Conservation (phyloP, 352 stramenopile species). For the Globisporangium yorkense region DNA sequence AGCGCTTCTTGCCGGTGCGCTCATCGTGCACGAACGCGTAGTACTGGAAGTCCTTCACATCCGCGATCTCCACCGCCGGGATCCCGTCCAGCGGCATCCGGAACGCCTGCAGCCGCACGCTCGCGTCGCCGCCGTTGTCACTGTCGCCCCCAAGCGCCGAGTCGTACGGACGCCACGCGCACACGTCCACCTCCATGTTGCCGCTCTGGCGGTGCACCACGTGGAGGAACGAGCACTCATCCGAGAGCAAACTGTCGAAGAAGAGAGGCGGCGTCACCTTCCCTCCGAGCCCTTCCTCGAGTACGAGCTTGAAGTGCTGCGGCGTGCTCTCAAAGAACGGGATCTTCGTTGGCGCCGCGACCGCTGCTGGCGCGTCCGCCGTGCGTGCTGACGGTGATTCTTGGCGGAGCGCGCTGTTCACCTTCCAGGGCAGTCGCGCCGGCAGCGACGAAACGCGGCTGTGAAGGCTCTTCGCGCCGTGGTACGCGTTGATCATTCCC, state of each 20-base stretch:
- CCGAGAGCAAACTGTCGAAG: constrained; percentile 50
- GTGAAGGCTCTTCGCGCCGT: constrained; percentile 19
- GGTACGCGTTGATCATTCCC: constrained; percentile 34
- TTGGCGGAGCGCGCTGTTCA: background rate
- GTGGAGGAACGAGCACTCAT: constrained; percentile 51
- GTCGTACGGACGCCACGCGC: constrained; percentile 30
- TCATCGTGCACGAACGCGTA: constrained; percentile 29
- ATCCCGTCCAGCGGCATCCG: constrained; percentile 49
- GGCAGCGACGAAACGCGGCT: constrained; percentile 28
- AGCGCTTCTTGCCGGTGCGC: constrained; percentile 21
- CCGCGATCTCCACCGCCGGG: constrained; percentile 32
- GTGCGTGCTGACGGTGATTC: background rate
- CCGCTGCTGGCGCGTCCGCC: background rate
- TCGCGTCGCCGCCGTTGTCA: background rate
- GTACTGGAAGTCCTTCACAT: constrained; percentile 60
- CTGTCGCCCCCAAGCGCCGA: constrained; percentile 6
- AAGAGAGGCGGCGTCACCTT: constrained; percentile 44
- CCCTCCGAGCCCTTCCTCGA: constrained; percentile 34
- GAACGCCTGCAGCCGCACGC: constrained; percentile 52
- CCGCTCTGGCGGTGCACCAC: constrained; percentile 25
- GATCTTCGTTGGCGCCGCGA: constrained; percentile 14
- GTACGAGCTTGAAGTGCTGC: constrained; percentile 33
- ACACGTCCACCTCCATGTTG: constrained; percentile 61
- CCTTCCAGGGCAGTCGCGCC: constrained; percentile 41
- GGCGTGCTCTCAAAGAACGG: constrained; percentile 48